phyloP scores from a whole-genome alignment of 495 filamentous ascomycete genomes.

The Daldinia caldariorum region DNA sequence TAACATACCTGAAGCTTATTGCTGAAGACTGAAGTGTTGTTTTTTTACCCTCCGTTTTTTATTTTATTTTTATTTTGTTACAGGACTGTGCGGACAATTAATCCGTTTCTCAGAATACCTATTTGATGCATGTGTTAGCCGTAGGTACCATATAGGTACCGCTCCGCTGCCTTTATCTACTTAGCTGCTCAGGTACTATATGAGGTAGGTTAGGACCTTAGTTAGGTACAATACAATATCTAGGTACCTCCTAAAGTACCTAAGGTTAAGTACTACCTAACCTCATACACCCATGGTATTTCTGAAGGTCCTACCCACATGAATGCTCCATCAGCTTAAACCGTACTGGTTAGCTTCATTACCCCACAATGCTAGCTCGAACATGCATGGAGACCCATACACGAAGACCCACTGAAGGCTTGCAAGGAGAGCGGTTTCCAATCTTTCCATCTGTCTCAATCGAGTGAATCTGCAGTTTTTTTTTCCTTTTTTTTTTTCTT shows the following conservation, averaged over 20 bases:
- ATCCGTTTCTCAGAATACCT: conserved; percentile 8
- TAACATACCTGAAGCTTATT: conserved; percentile 18
- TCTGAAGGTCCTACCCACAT: conserved; percentile 1
- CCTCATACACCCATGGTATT: conserved; percentile 7
- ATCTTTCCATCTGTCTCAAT: conserved; percentile 31
- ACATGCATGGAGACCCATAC: conserved; percentile 31
- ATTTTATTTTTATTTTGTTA: not conserved
- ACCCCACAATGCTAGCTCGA: conserved; percentile 44
- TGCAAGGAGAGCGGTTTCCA: conserved; percentile 34
- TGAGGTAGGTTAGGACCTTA: too few relatives aligned
- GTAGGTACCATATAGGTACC: not conserved
- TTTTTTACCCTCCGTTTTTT: conserved; percentile 7
- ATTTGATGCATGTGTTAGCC: conserved; percentile 6
- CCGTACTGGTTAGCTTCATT: conserved; percentile 38
- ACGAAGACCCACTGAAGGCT: conserved; percentile 5
- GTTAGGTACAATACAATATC: not conserved
- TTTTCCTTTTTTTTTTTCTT: conserved; percentile 12
- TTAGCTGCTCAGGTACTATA: too few relatives aligned
- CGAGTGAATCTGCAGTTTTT: conserved; percentile 12
- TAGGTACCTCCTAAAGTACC: not conserved
- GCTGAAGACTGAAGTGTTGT: not conserved
- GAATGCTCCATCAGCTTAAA: conserved; percentile 36
- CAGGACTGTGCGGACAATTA: conserved; percentile 2
- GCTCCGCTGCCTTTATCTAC: too few relatives aligned
- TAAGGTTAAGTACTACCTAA: not conserved